Conservation (phyloP, 495 filamentous ascomycete species). For the Penicillium macrosclerotiorum region DNA sequence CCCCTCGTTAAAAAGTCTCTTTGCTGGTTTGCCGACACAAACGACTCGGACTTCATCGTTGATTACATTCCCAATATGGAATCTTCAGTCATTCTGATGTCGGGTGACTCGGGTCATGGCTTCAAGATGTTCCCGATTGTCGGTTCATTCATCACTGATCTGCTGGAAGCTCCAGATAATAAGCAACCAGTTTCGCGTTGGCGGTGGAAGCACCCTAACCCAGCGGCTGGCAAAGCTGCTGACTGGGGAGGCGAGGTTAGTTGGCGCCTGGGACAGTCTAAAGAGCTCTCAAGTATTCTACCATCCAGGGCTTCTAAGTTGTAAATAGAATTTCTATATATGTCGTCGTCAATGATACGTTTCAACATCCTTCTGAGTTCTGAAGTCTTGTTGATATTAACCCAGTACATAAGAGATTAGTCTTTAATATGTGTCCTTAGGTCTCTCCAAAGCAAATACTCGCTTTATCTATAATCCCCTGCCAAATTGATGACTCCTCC, state of each 20-base stretch:
- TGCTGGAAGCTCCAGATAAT: conserved; percentile 28
- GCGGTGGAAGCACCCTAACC: conserved; percentile 40
- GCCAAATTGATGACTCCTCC: too few relatives aligned
- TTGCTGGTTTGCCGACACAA: conserved; percentile 59
- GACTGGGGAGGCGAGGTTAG: conserved; percentile 42
- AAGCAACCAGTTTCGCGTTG: conserved; percentile 38
- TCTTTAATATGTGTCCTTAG: too few relatives aligned
- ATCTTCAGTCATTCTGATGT: conserved; percentile 42
- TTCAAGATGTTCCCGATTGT: conserved; percentile 59
- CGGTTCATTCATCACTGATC: conserved; percentile 44
- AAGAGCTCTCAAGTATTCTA: conserved; percentile 29
- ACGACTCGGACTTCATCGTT: conserved; percentile 54
- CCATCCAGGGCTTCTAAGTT: conserved; percentile 26
- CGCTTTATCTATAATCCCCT: too few relatives aligned
- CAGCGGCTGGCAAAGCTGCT: conserved; percentile 10
- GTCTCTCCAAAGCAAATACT: not conserved
- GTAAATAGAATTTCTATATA: conserved; percentile 12
- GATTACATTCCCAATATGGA: conserved; percentile 49
- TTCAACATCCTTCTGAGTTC: too few relatives aligned
- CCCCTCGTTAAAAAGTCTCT: conserved; percentile 46
- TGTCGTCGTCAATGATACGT: not conserved
- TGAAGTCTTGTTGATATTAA: not conserved
- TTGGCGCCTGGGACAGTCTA: conserved; percentile 37
- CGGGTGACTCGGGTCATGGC: conserved; percentile 52
- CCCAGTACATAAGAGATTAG: too few relatives aligned